These are phyloP conservation scores for Aspergillus sp. DNA, from an alignment of 2,329 filamentous ascomycete genomes.

Conservation along the genomic window DNA sequence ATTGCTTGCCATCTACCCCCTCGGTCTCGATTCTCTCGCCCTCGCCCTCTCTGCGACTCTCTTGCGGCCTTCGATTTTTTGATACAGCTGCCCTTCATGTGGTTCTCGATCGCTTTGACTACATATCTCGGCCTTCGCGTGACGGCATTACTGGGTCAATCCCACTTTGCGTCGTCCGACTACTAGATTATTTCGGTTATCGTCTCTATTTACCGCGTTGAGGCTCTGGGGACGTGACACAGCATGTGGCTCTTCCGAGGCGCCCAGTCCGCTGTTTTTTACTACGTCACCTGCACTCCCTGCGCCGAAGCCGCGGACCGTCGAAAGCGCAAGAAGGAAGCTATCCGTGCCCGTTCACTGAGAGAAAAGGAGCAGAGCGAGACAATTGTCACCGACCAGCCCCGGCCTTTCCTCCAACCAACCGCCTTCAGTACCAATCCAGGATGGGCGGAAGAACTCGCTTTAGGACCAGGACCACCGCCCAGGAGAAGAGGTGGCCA, in stretches of 20 bases:
- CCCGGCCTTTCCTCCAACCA: constrained; percentile 74
- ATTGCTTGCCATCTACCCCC: constrained; percentile 7
- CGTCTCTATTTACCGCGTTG: not conserved
- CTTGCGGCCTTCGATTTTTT: constrained; percentile 9
- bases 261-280: constrained; percentile 51
- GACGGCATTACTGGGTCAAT: constrained; percentile 23
- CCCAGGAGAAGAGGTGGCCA: constrained; percentile 58
- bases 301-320: constrained; percentile 71
- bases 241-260: constrained; percentile 50
- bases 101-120: constrained; percentile 25
- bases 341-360: constrained; percentile 65
- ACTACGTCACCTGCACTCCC: constrained; percentile 50
- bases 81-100: constrained; percentile 35
- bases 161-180: constrained; percentile 18
- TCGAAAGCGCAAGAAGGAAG: constrained; percentile 68
- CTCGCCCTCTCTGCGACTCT: not conserved
- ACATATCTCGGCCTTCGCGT: constrained; percentile 24
- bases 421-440: constrained; percentile 79
- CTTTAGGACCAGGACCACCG: constrained; percentile 75
- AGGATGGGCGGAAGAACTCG: constrained; percentile 85
- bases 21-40: constrained; percentile 8
- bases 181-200: not conserved
- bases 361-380: constrained; percentile 65
- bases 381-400: constrained; percentile 61
- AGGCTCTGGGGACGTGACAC: not conserved